Percentiles rank a stretch among this genome's conserved stretches.
Evolutionary conservation across 768 basidiomycete genomes (phyloP).

Genomic region (Boletus sp.): DNA sequence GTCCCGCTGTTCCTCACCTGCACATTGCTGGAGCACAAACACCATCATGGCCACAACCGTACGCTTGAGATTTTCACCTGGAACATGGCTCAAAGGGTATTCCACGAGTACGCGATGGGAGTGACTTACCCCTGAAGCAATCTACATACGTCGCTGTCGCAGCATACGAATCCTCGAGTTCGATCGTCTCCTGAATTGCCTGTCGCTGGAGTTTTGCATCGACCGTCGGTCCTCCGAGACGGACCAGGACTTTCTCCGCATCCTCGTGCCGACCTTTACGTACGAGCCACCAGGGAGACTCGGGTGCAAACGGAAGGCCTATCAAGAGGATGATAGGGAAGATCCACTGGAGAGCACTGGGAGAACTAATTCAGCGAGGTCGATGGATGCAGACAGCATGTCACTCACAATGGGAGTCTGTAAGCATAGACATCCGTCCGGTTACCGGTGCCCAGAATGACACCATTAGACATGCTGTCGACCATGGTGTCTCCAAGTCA

Average conservation of each 20-base stretch:
- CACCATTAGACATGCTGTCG: conserved; percentile 24
- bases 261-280: conserved; percentile 28
- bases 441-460: conserved; percentile 24
- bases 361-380: not conserved
- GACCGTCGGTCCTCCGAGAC: conserved; percentile 22
- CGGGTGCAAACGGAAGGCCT: conserved; percentile 32
- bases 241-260: conserved; percentile 17
- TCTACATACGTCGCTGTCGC: conserved; percentile 29
- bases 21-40: conserved; percentile 27
- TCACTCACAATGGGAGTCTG: conserved; percentile 27
- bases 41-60: conserved; percentile 32
- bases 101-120: not conserved
- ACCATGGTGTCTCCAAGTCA: not conserved
- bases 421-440: conserved; percentile 24
- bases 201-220: conserved; percentile 22
- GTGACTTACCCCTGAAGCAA: conserved; percentile 29
- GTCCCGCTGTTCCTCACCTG: conserved; percentile 11
- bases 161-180: conserved; percentile 29
- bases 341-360: conserved; percentile 33
- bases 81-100: not conserved
- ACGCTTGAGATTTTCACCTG: conserved; percentile 26
- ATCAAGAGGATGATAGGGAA: conserved; percentile 31
- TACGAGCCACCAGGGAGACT: conserved; percentile 36
- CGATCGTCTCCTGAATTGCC: conserved; percentile 31
- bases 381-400: not conserved